phyloP scores from a whole-genome alignment of 1,139 yeast genomes.

The Candida freyschussii region DNA sequence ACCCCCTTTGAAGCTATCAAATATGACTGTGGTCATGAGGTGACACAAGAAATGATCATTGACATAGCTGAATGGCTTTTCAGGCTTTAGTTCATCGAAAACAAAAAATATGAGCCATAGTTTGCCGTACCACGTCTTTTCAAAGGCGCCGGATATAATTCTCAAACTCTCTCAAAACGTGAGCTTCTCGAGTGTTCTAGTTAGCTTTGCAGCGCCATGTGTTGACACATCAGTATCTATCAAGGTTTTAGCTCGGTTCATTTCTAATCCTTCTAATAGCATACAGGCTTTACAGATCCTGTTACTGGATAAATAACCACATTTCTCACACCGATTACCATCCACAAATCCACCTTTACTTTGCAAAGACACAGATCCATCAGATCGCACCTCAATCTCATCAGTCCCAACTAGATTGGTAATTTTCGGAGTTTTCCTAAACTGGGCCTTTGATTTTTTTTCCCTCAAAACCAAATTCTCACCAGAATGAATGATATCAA shows the following conservation, averaged over 20 bases:
- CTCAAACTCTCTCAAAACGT: slow-evolving; percentile 38
- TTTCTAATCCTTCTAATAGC: slow-evolving; percentile 77
- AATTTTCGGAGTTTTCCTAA: slow-evolving; percentile 22
- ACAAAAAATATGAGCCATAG: background rate
- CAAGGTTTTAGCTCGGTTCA: slow-evolving; percentile 57
- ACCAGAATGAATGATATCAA: slow-evolving; percentile 92
- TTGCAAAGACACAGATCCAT: slow-evolving; percentile 51
- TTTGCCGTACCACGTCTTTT: no score
- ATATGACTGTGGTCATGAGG: slow-evolving; percentile 17
- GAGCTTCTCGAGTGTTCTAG: slow-evolving; percentile 61
- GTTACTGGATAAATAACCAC: slow-evolving; percentile 91
- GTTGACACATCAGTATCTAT: slow-evolving; percentile 46
- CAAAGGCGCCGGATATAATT: no score
- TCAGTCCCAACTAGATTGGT: slow-evolving; percentile 23
- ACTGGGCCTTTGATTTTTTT: slow-evolving; percentile 33
- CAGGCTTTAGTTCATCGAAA: background rate
- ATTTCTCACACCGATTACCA: slow-evolving; percentile 76
- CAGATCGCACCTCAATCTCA: slow-evolving; percentile 51
- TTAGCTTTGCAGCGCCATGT: slow-evolving; percentile 66
- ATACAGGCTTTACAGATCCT: slow-evolving; percentile 91
- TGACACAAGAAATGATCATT: slow-evolving; percentile 17
- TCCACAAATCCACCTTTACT: slow-evolving; percentile 37
- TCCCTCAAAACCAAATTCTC: slow-evolving; percentile 72
- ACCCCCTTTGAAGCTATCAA: slow-evolving; percentile 12
- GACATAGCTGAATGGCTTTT: slow-evolving; percentile 14